These are phyloP conservation scores for Annulohypoxylon nitens DNA, from an alignment of 495 filamentous ascomycete genomes.

Conservation along the genomic window DNA sequence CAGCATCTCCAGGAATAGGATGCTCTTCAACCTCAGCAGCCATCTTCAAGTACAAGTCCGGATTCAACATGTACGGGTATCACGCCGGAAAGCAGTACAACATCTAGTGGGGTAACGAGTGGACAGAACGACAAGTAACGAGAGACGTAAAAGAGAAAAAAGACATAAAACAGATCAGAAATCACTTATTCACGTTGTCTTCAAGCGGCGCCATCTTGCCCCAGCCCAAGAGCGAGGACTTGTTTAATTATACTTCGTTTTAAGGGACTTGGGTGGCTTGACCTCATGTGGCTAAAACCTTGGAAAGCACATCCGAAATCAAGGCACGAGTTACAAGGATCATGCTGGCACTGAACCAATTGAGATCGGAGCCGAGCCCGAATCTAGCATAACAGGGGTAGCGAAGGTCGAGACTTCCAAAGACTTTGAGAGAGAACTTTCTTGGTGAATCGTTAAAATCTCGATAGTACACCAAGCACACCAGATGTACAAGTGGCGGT, in stretches of 20 bases:
- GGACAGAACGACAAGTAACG: conserved; percentile 32
- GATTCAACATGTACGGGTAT: conserved; percentile 31
- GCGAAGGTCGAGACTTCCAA: conserved; percentile 21
- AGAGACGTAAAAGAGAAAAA: conserved; percentile 24
- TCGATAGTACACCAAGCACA: background rate
- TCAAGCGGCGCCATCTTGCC: conserved; percentile 31
- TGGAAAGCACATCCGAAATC: conserved; percentile 38
- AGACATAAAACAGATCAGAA: conserved; percentile 30
- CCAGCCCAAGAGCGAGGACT: conserved; percentile 25
- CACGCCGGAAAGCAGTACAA: conserved; percentile 34
- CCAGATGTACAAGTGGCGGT: conserved; percentile 42
- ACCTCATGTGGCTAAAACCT: conserved; percentile 52
- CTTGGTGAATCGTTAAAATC: conserved; percentile 4
- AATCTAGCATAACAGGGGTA: conserved; percentile 35
- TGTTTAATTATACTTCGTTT: conserved; percentile 52
- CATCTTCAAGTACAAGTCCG: conserved; percentile 32
- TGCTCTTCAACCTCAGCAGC: conserved; percentile 43
- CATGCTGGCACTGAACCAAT: conserved; percentile 39
- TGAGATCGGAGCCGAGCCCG: conserved; percentile 27
- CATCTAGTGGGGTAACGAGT: conserved; percentile 36
- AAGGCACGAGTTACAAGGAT: conserved; percentile 42
- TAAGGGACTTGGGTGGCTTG: conserved; percentile 53
- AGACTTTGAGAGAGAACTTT: background rate
- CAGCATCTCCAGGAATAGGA: conserved; percentile 46
- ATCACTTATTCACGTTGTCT: conserved; percentile 30